Percentiles rank a stretch among this genome's conserved stretches.
Conservation (phyloP, 805 yeast genomes). For the Hanseniaspora lachancei region DNA sequence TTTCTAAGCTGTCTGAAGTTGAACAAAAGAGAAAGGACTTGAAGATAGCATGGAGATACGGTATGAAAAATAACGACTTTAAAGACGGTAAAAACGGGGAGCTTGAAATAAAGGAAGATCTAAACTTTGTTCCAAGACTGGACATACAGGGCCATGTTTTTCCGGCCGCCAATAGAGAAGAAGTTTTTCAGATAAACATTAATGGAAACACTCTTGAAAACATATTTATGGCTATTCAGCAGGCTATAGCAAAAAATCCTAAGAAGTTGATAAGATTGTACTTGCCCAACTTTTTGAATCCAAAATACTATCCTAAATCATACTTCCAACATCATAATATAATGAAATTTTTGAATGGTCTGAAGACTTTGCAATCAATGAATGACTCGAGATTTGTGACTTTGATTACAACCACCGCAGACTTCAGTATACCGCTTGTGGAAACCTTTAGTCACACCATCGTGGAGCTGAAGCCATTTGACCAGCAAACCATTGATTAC, state of each 20-base stretch:
- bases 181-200: conserved; percentile 33
- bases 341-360: conserved; percentile 47
- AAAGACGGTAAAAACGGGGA: conserved; percentile 15
- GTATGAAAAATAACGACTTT: conserved; percentile 32
- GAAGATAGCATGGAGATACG: conserved; percentile 93
- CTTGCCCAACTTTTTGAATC: conserved; percentile 68
- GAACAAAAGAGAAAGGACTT: conserved; percentile 33
- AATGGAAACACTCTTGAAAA: conserved; percentile 20
- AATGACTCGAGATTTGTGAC: conserved; percentile 33
- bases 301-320: conserved; percentile 51
- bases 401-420: conserved; percentile 43
- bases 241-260: conserved; percentile 32
- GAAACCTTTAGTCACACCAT: conserved; percentile 50
- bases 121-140: conserved; percentile 51
- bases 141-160: conserved; percentile 60
- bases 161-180: conserved; percentile 54
- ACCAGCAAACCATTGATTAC: conserved; percentile 52
- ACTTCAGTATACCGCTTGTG: conserved; percentile 42
- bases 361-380: conserved; percentile 41
- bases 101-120: conserved; percentile 26
- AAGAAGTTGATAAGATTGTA: conserved; percentile 48
- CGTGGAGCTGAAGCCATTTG: conserved; percentile 67
- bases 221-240: conserved; percentile 33
- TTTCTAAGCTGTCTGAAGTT: conserved; percentile 13
- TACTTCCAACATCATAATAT: conserved; percentile 35